Percentiles rank a stretch among this genome's conserved stretches.
These are phyloP conservation scores for Debaryomyces prosopidis DNA, from an alignment of 805 yeast genomes.

Conservation along the genomic window DNA sequence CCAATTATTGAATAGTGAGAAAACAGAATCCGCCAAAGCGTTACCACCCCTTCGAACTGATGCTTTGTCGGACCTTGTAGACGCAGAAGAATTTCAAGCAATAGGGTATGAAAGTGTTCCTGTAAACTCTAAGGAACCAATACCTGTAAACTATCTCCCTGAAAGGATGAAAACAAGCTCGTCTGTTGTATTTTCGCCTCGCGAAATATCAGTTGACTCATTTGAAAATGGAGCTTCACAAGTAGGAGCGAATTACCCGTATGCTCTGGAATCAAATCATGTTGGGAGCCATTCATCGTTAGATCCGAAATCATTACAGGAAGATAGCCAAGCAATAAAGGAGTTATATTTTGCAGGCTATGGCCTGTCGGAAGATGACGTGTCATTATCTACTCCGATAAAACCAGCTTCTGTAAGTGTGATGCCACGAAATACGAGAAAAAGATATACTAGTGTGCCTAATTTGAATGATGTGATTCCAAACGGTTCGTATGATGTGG, in stretches of 20 bases:
- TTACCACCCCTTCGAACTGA: background rate
- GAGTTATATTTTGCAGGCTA: constrained; percentile 31
- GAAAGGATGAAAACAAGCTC: constrained; percentile 6
- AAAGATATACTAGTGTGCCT: background rate
- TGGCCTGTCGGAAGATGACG: constrained; percentile 27
- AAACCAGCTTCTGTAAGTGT: background rate
- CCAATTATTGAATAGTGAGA: constrained; percentile 4
- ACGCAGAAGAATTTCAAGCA: constrained; percentile 28
- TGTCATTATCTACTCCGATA: constrained; percentile 21
- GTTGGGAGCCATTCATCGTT: constrained; percentile 12
- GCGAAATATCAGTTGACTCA: background rate
- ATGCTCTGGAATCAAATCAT: background rate
- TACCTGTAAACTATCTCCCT: constrained; percentile 31
- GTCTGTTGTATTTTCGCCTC: background rate
- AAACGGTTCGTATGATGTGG: background rate
- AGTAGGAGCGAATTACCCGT: background rate
- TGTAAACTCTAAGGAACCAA: constrained; percentile 25
- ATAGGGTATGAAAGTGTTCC: constrained; percentile 34
- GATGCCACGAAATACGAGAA: background rate
- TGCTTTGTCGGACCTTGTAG: background rate
- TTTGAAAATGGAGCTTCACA: background rate
- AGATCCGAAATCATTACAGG: constrained; percentile 11
- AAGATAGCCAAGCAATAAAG: constrained; percentile 12
- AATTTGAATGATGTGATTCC: background rate
- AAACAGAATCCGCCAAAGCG: constrained; percentile 2